Evolutionary conservation across 2,329 filamentous ascomycete genomes (phyloP), one percentile per base, ranked within the genome.

Genomic region (Fonsecaea multimorphosa): DNA sequence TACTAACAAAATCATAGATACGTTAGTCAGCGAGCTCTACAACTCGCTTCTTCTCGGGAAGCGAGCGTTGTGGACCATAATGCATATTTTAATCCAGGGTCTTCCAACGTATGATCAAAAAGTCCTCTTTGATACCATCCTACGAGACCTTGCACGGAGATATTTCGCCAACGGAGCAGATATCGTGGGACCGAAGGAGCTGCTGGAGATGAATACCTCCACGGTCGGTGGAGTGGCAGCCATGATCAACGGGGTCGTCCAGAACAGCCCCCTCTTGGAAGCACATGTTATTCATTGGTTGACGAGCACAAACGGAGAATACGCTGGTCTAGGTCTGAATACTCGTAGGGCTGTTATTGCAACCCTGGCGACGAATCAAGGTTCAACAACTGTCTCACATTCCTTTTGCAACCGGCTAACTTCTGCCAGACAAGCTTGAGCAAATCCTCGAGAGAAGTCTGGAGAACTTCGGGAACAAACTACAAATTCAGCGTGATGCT

Each of bases 401-500:
- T 19, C n/a, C 44, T 32, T 19, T 9, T n/a, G 38, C 22, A 56
- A 34, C 16, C 11, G 74, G 27, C 61, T 64, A 27, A 63, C 57
- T n/a, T n/a, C 34, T 76, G 71, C 72, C 32, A 84, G 83, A 78
- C 31, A 78, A 78, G 22, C 78, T 92, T 1, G 78, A 83, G 4
- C 79, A 75, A 0, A 79, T 91, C 38, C 75, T 94, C 63, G 87
- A 93, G 72, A 91, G 87, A 73, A 86, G 84, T 56, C 80, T 97
- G 56, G 82, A 81, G 44, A 86, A 90, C 56, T 97, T 98, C 76
- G 91, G 92, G 0, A 93, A 97, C 72, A 87, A 90, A 57, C 81
- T 98, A 11, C 96, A 93, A 73, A 92, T 98, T 71, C 91, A 87
- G 64, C 93, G 98, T 77, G 87, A 90, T 0, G 89, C 93, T 4